Base-by-base conservation (phyloP, 805 yeast genomes). In the Zygosaccharomyces gambellarensis region DNA sequence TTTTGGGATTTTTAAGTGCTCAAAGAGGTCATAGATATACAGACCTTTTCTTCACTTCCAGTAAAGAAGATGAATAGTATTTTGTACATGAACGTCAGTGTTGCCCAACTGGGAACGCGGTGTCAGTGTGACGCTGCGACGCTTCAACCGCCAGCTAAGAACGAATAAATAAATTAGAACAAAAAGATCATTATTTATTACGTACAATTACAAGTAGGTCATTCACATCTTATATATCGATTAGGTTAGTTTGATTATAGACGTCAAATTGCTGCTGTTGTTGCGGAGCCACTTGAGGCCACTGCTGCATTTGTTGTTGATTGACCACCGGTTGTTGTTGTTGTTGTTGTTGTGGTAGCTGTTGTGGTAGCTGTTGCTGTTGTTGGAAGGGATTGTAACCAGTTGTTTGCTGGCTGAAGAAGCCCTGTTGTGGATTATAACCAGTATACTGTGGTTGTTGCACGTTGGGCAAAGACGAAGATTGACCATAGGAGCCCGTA, bases 201-300 rank as follows among this genome's bases (percentile, higher is more conserved):
- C 25, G 22, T 42, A 42, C 45, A 42, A 25, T 42, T 42, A 42
- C 45, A 41, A 47, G 43, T 47, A 41, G 22, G 36, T 36, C 36
- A 31, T 25, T 22, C 22, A 36, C 32, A 43, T 11, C 43, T 56
- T 51, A 65, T 47, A 65, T 62, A 59, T 65, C 69, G 48, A 65
- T 65, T 44, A 63, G 52, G 45, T 62, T 62, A 14, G 62, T 54
- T 43, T 57, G 61, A 31, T 48, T 49, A 36, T 47, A 54, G 25
- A 31, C 32, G 34, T 47, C 41, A 14, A 45, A 42, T 36, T 46
- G 55, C n/a, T 45, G 51, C 28, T 53, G 54, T 19, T 52, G 56
- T 36, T 47, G 53, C 17, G 39, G 54, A n/a, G 48, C 47, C 36
- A 36, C 47, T 39, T 49, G 57, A 32, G 43, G 52, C 32, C 43